Percentiles rank a stretch among this genome's conserved stretches.
Conservation (phyloP, 768 basidiomycete species). For the Agaricus blazei region DNA sequence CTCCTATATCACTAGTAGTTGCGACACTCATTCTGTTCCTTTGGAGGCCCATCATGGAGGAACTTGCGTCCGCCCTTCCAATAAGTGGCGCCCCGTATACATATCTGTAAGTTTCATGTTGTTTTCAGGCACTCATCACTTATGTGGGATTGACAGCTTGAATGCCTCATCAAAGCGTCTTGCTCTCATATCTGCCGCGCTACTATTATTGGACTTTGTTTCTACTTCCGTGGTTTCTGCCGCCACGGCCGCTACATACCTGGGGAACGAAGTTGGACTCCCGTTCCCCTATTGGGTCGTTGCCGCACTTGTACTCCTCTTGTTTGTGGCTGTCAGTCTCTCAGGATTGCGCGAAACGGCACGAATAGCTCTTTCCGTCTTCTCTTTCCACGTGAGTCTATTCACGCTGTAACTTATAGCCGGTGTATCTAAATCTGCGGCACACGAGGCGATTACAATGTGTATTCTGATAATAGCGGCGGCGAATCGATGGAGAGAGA, state of each 20-base stretch:
- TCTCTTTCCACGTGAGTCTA: constrained; percentile 53
- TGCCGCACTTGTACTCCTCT: constrained; percentile 45
- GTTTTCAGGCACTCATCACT: neutral
- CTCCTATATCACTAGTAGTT: constrained; percentile 62
- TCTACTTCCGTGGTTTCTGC: constrained; percentile 70
- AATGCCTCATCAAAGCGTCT: constrained; percentile 60
- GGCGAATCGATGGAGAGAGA: constrained; percentile 43
- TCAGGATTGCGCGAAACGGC: constrained; percentile 60
- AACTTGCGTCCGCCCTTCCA: constrained; percentile 64
- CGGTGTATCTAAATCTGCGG: neutral
- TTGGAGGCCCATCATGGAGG: constrained; percentile 74
- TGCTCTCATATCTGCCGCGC: constrained; percentile 59
- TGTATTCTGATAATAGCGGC: constrained; percentile 44
- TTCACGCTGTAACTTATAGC: too few relatives aligned
- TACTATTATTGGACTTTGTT: constrained; percentile 67
- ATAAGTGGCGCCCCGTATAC: constrained; percentile 70
- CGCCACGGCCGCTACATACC: constrained; percentile 64
- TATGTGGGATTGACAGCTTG: constrained; percentile 30
- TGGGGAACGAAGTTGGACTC: constrained; percentile 55
- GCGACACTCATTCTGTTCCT: constrained; percentile 59
- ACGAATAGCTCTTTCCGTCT: constrained; percentile 49
- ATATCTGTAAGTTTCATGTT: constrained; percentile 43
- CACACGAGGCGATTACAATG: constrained; percentile 51
- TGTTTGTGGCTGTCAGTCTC: constrained; percentile 53
- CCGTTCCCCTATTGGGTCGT: constrained; percentile 53